These are phyloP conservation scores for Trametes pubescens DNA, from an alignment of 1,284 basidiomycete genomes.

Conservation along the genomic window DNA sequence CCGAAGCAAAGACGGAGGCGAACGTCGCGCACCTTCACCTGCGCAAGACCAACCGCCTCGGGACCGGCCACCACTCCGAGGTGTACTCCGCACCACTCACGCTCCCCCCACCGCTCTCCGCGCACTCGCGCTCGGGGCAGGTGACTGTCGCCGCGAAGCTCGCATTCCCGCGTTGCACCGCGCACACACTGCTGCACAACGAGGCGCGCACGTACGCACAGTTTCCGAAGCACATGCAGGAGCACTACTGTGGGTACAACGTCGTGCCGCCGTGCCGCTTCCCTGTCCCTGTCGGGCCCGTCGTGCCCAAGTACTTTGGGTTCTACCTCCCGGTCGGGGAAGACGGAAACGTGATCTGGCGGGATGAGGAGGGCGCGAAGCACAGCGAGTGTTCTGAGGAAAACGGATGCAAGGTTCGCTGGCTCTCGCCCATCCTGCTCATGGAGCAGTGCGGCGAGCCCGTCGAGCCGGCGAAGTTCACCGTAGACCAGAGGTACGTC, in stretches of 20 bases:
- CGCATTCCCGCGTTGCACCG: constrained; percentile 30
- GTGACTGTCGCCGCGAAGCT: constrained; percentile 48
- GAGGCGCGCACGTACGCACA: constrained; percentile 54
- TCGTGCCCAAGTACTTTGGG: constrained; percentile 64
- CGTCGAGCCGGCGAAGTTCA: constrained; percentile 43
- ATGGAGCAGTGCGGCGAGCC: constrained; percentile 58
- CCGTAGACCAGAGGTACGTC: constrained; percentile 46
- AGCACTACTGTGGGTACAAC: constrained; percentile 57
- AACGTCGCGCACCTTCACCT: constrained; percentile 39
- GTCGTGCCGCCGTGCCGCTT: constrained; percentile 48
- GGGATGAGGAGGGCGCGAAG: constrained; percentile 2
- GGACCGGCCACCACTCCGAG: constrained; percentile 45
- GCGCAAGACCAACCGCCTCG: constrained; percentile 41
- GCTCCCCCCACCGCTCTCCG: constrained; percentile 42
- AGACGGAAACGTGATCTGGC: constrained; percentile 13
- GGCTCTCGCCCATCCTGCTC: constrained; percentile 54
- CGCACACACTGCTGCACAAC: constrained; percentile 41
- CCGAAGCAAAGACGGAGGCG: neutral
- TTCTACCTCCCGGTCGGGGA: constrained; percentile 49
- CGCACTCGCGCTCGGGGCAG: constrained; percentile 35
- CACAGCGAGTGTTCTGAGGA: constrained; percentile 14
- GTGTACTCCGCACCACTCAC: constrained; percentile 45
- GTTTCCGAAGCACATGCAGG: constrained; percentile 54
- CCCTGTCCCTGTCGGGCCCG: constrained; percentile 53
- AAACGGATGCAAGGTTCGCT: constrained; percentile 26